A percentile compares a stretch with the other conserved stretches of the same genome.
Evolutionary conservation across 1,284 basidiomycete species (phyloP).

Genomic region (Testicularia cyperi): DNA sequence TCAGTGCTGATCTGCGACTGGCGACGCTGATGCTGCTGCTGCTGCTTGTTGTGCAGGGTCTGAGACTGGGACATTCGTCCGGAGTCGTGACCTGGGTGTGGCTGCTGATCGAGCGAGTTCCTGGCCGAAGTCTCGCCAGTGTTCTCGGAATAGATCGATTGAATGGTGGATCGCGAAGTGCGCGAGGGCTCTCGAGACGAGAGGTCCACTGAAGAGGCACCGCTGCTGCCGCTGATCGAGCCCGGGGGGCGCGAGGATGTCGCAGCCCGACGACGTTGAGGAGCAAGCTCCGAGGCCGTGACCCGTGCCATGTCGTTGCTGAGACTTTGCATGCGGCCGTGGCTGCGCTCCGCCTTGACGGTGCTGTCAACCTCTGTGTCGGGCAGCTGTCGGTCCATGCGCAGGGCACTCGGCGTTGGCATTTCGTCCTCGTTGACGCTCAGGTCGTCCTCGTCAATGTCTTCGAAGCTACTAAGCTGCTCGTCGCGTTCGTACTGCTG

Average conservation of each 20-base stretch:
- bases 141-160: constrained; percentile 33
- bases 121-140: constrained; percentile 48
- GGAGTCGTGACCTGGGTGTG: no score
- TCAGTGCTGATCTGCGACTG: constrained; percentile 3
- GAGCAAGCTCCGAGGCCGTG: background rate
- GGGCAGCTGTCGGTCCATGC: background rate
- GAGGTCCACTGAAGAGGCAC: constrained; percentile 25
- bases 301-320: background rate
- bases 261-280: background rate
- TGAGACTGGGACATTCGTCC: no score
- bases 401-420: constrained; percentile 1
- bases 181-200: constrained; percentile 22
- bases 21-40: background rate
- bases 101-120: constrained; percentile 41
- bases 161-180: constrained; percentile 35
- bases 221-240: constrained; percentile 11
- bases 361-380: background rate
- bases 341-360: background rate
- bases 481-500: constrained; percentile 52
- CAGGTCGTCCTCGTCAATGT: constrained; percentile 29
- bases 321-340: no score
- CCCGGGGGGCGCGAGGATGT: background rate
- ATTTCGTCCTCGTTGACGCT: constrained; percentile 10
- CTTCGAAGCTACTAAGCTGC: constrained; percentile 16
- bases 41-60: background rate